Evolutionary conservation across 2,329 filamentous ascomycete genomes (phyloP).

Genomic region (Coleophoma cylindrospora): DNA sequence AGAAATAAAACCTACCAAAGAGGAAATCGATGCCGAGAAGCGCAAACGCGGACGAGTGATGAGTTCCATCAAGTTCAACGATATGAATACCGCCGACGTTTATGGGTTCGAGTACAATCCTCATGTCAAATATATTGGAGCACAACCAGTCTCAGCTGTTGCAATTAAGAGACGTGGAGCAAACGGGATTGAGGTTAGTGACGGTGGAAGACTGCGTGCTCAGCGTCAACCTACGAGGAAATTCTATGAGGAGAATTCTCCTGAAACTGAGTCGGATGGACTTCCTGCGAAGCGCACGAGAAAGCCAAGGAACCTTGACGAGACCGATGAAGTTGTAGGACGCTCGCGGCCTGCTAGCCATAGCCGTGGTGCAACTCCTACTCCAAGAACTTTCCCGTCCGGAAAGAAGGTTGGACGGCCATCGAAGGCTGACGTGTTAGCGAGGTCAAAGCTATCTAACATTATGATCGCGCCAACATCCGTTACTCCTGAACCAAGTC

Average conservation of each 20-base stretch:
- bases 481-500: conserved; percentile 6
- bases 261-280: conserved; percentile 17
- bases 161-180: conserved; percentile 1
- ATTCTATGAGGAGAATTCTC: conserved; percentile 15
- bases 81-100: conserved; percentile 49
- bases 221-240: conserved; percentile 15
- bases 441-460: conserved; percentile 17
- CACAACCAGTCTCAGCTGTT: conserved; percentile 42
- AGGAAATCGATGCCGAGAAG: conserved; percentile 17
- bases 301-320: conserved; percentile 16
- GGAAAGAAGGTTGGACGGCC: conserved; percentile 26
- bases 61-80: conserved; percentile 21
- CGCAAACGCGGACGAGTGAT: conserved; percentile 16
- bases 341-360: conserved; percentile 6
- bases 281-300: conserved; percentile 22
- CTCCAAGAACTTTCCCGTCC: conserved; percentile 20
- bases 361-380: conserved; percentile 15
- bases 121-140: conserved; percentile 50
- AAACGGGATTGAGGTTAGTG: conserved; percentile 8
- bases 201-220: conserved; percentile 18
- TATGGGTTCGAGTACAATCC: conserved; percentile 60
- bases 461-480: conserved; percentile 11
- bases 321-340: conserved; percentile 8
- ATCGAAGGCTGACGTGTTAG: conserved; percentile 13
- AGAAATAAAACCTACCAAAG: conserved; percentile 15